Conservation (phyloP, 441 rosid genomes). For the Pelargonium australe region DNA sequence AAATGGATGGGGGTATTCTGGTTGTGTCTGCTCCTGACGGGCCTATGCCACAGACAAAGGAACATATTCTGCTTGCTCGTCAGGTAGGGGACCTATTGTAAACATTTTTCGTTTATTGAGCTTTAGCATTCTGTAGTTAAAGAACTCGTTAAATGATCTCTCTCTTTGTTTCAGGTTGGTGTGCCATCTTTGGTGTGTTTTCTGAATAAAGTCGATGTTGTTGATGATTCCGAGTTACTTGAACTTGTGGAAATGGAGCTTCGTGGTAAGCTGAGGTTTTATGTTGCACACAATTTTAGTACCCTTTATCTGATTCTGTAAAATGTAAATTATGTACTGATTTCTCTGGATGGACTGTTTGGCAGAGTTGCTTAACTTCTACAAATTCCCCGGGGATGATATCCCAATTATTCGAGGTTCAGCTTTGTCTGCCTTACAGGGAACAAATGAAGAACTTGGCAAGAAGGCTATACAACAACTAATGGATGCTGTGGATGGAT, state of each 20-base stretch:
- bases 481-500: slow-evolving; percentile 95
- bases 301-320: no score
- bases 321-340: slow-evolving; percentile 1
- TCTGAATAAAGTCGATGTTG: slow-evolving; percentile 91
- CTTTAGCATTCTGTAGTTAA: no score
- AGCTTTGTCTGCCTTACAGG: slow-evolving; percentile 80
- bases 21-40: slow-evolving; percentile 99
- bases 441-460: slow-evolving; percentile 89
- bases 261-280: slow-evolving; percentile 52
- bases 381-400: slow-evolving; percentile 99
- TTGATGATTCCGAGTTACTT: slow-evolving; percentile 80
- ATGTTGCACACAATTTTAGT: no score
- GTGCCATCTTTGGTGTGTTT: slow-evolving; percentile 97
- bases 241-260: slow-evolving; percentile 99
- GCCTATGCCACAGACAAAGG: slow-evolving; percentile 91
- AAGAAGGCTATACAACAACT: slow-evolving; percentile 77
- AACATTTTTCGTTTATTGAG: no score
- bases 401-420: slow-evolving; percentile 93
- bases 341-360: slow-evolving; percentile 1
- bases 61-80: slow-evolving; percentile 69
- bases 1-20: slow-evolving; percentile 98
- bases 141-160: background rate
- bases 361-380: slow-evolving; percentile 90
- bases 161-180: slow-evolving; percentile 58
- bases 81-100: slow-evolving; percentile 35